These are phyloP conservation scores for Ceratocystis colombiana DNA, from an alignment of 2,329 filamentous ascomycete species.

Conservation along the genomic window DNA sequence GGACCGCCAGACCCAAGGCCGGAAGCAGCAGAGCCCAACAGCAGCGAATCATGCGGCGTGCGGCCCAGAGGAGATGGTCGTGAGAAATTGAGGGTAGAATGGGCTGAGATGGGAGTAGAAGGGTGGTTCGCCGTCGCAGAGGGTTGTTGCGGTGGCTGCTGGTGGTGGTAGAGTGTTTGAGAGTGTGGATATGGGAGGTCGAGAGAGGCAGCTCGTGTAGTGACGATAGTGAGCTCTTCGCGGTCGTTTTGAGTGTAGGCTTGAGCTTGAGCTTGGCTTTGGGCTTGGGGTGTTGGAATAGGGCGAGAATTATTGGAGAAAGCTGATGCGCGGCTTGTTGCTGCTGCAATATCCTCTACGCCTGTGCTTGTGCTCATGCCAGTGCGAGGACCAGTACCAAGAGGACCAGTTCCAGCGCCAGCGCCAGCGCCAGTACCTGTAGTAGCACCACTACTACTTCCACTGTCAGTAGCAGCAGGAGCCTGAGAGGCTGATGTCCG, in stretches of 20 bases:
- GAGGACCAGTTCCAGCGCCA: constrained; percentile 26
- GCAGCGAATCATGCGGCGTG: constrained; percentile 21
- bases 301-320: constrained; percentile 30
- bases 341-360: constrained; percentile 30
- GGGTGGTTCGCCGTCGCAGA: background rate
- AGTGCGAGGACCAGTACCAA: background rate
- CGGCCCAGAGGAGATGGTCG: constrained; percentile 24
- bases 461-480: constrained; percentile 38
- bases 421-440: background rate
- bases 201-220: constrained; percentile 33
- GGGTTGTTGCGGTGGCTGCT: background rate
- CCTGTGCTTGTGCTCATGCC: constrained; percentile 15
- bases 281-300: constrained; percentile 29
- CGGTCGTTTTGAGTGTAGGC: constrained; percentile 66
- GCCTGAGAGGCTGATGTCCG: constrained; percentile 37
- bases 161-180: constrained; percentile 29
- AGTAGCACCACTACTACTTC: background rate
- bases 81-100: constrained; percentile 23
- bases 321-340: constrained; percentile 27
- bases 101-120: constrained; percentile 18
- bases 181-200: constrained; percentile 24
- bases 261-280: constrained; percentile 50
- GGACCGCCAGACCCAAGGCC: constrained; percentile 13
- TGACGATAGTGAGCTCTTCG: constrained; percentile 61
- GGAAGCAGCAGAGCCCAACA: constrained; percentile 15